Percentiles rank a stretch among this genome's conserved stretches.
These are phyloP conservation scores for Trypanosoma mega DNA, from an alignment of 208 protist genomes.

Conservation along the genomic window DNA sequence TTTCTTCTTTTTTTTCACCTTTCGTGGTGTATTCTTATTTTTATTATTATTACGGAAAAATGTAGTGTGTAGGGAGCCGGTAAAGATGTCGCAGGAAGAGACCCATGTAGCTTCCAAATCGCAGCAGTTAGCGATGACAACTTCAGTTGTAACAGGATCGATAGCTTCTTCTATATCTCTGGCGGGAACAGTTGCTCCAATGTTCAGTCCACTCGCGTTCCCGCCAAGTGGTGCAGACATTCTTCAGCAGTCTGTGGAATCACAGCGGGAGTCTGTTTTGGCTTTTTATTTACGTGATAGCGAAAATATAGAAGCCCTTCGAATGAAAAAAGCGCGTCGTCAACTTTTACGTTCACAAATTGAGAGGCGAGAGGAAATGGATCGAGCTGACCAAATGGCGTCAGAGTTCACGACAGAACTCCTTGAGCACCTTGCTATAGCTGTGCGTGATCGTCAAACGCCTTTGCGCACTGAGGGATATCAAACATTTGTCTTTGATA, in stretches of 20 bases:
- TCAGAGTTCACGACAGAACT: slow-evolving; percentile 35
- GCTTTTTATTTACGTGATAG: slow-evolving; percentile 34
- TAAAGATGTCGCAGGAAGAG: too few relatives aligned
- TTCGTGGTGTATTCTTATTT: too few relatives aligned
- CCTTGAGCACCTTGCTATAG: slow-evolving; percentile 47
- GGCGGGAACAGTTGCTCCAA: neutral
- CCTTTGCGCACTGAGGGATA: slow-evolving; percentile 69
- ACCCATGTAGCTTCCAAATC: too few relatives aligned
- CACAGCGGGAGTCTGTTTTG: slow-evolving; percentile 34
- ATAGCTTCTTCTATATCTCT: slow-evolving; percentile 16
- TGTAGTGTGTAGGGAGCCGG: too few relatives aligned
- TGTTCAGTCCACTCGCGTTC: slow-evolving; percentile 18
- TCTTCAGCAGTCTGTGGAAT: slow-evolving; percentile 47
- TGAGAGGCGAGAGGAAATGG: slow-evolving; percentile 48
- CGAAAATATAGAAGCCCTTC: slow-evolving; percentile 37
- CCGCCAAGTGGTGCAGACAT: slow-evolving; percentile 41
- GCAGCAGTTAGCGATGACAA: too few relatives aligned
- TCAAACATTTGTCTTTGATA: slow-evolving; percentile 79
- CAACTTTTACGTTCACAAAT: slow-evolving; percentile 50
- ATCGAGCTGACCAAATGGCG: slow-evolving; percentile 35
- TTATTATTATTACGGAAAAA: too few relatives aligned
- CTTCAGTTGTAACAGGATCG: too few relatives aligned
- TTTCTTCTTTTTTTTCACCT: too few relatives aligned
- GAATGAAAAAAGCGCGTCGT: slow-evolving; percentile 38
- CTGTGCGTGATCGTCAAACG: slow-evolving; percentile 60